These are phyloP conservation scores for Hypoxylon sp. DNA, from an alignment of 2,329 filamentous ascomycete species.

Conservation along the genomic window DNA sequence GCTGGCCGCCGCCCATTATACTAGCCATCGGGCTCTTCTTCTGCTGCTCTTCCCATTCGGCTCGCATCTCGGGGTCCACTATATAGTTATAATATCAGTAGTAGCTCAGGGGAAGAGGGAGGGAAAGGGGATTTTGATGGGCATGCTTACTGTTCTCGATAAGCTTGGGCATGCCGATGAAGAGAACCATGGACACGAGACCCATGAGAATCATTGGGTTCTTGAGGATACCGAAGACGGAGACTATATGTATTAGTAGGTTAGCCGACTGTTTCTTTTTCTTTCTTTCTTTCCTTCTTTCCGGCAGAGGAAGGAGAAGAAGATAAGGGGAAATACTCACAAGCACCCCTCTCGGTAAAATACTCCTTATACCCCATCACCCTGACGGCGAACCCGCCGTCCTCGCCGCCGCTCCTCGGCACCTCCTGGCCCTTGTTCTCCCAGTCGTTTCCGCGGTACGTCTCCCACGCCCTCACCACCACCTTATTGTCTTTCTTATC, in stretches of 20 bases:
- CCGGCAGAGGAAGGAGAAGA: slow-evolving; percentile 3
- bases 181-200: slow-evolving; percentile 81
- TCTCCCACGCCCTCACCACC: slow-evolving; percentile 78
- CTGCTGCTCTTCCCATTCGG: slow-evolving; percentile 92
- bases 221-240: slow-evolving; percentile 84
- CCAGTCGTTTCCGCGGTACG: slow-evolving; percentile 91
- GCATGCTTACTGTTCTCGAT: slow-evolving; percentile 97
- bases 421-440: slow-evolving; percentile 80
- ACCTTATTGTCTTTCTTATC: slow-evolving; percentile 42
- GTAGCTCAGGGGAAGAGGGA: slow-evolving; percentile 1
- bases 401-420: slow-evolving; percentile 52
- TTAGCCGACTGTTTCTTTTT: background rate
- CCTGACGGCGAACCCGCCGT: slow-evolving; percentile 67
- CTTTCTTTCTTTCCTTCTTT: background rate
- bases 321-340: slow-evolving; percentile 63
- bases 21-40: slow-evolving; percentile 77
- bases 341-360: slow-evolving; percentile 79
- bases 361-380: slow-evolving; percentile 75
- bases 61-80: slow-evolving; percentile 98
- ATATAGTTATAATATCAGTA: no score
- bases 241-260: slow-evolving; percentile 65
- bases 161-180: slow-evolving; percentile 93
- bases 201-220: slow-evolving; percentile 98
- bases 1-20: slow-evolving; percentile 59
- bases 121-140: slow-evolving; percentile 44